A percentile compares a stretch with the other conserved stretches of the same genome.
Conservation (phyloP, 768 basidiomycete genomes). For the Trametes gibbosa region DNA sequence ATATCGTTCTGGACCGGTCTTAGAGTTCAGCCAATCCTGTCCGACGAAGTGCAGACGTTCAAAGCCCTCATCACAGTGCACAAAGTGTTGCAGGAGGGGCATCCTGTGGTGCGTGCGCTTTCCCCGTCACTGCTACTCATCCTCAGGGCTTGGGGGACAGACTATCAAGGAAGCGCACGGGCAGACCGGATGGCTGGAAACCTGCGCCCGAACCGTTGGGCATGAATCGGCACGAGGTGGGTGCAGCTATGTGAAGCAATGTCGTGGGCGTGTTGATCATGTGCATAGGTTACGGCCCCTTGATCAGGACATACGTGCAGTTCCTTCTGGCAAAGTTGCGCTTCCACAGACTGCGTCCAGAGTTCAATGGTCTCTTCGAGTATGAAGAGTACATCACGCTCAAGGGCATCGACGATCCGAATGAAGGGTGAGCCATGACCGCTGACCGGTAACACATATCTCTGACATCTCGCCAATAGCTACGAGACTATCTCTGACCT, state of each 20-base stretch:
- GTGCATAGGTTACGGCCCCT: slow-evolving; percentile 76
- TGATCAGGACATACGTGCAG: slow-evolving; percentile 95
- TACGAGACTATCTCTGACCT: slow-evolving; percentile 98
- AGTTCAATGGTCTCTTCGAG: slow-evolving; percentile 98
- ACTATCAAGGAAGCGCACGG: slow-evolving; percentile 95
- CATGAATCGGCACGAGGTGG: slow-evolving; percentile 75
- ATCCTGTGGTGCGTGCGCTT: slow-evolving; percentile 68
- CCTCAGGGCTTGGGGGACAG: slow-evolving; percentile 40
- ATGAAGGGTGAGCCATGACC: slow-evolving; percentile 78
- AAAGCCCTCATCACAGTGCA: slow-evolving; percentile 97
- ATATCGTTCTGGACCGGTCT: slow-evolving; percentile 98
- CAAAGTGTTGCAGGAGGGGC: slow-evolving; percentile 97
- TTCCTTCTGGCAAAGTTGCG: slow-evolving; percentile 94
- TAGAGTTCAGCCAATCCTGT: slow-evolving; percentile 92
- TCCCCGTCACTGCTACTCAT: neutral
- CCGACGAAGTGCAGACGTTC: slow-evolving; percentile 98
- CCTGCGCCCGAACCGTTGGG: slow-evolving; percentile 88
- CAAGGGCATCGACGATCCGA: slow-evolving; percentile 97
- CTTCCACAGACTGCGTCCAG: slow-evolving; percentile 92
- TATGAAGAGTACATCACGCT: slow-evolving; percentile 98
- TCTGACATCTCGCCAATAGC: slow-evolving; percentile 38
- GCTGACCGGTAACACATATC: neutral
- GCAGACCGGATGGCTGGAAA: slow-evolving; percentile 97
- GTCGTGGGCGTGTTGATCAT: neutral
- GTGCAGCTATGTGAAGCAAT: neutral